Conservation (phyloP, 371 early-diverging fungal genomes). For the Edhazardia aedis region DNA sequence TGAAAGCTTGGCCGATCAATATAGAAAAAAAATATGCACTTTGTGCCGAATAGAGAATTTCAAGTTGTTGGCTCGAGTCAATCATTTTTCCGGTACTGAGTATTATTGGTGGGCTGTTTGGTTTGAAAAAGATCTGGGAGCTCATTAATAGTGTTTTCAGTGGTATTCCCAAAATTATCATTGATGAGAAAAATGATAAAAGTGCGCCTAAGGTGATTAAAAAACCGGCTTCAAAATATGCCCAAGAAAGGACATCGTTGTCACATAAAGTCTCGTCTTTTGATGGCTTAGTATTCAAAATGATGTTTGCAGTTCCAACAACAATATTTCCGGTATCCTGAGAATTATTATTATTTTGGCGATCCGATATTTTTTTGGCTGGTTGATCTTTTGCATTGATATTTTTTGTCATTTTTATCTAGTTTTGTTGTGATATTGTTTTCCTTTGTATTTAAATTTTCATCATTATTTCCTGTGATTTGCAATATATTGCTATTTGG, state of each 20-base stretch:
- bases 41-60: constrained; percentile 52
- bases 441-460: neutral
- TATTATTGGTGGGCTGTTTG: constrained; percentile 35
- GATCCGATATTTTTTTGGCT: neutral
- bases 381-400: neutral
- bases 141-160: constrained; percentile 49
- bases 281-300: too few species aligned
- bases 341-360: neutral
- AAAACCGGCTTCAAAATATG: constrained; percentile 62
- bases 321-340: neutral
- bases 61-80: constrained; percentile 48
- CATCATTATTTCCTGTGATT: neutral
- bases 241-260: constrained; percentile 55
- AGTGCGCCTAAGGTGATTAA: constrained; percentile 56
- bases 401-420: neutral
- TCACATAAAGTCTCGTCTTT: constrained; percentile 59
- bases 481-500: neutral
- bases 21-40: constrained; percentile 57
- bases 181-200: constrained; percentile 54
- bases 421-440: neutral
- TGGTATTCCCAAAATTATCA: constrained; percentile 43
- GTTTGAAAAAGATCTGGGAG: constrained; percentile 47
- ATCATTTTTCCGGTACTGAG: constrained; percentile 38
- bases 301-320: too few species aligned
- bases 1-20: constrained; percentile 63